Evolutionary conservation across 306 rosid species (phyloP).

Genomic region (Coriaria nepalensis): DNA sequence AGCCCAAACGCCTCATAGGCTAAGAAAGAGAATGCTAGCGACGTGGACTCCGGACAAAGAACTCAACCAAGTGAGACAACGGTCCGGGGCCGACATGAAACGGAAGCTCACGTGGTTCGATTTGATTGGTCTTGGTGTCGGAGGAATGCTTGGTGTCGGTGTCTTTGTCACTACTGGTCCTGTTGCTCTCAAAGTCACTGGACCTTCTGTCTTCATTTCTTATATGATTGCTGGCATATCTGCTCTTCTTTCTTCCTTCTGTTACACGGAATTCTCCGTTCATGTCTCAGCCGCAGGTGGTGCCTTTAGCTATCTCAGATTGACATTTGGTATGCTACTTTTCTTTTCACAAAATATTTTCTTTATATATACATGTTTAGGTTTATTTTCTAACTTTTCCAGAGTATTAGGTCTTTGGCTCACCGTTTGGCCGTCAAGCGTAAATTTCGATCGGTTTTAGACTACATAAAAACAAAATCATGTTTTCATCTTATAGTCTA

Average conservation of each 20-base stretch:
- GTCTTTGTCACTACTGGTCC: slow-evolving; percentile 86
- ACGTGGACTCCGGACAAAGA: slow-evolving; percentile 91
- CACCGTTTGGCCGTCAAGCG: no score
- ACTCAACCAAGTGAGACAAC: slow-evolving; percentile 69
- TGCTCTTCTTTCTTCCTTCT: slow-evolving; percentile 79
- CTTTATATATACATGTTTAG: neutral
- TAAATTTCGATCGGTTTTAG: no score
- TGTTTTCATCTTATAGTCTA: no score
- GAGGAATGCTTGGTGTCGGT: slow-evolving; percentile 97
- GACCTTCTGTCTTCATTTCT: slow-evolving; percentile 76
- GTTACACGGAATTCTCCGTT: slow-evolving; percentile 87
- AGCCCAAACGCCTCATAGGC: slow-evolving; percentile 71
- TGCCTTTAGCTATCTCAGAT: slow-evolving; percentile 81
- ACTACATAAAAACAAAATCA: no score
- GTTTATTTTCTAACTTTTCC: no score
- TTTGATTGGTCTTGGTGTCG: slow-evolving; percentile 70
- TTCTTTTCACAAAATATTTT: slow-evolving; percentile 3
- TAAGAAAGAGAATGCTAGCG: slow-evolving; percentile 74
- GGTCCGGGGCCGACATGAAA: slow-evolving; percentile 91
- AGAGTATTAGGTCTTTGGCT: no score
- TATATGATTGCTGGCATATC: slow-evolving; percentile 78
- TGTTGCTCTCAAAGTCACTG: slow-evolving; percentile 48
- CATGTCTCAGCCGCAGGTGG: slow-evolving; percentile 95
- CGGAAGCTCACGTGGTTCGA: slow-evolving; percentile 80
- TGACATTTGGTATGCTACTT: slow-evolving; percentile 57